Conservation (phyloP, 106 monocot species). For the Posidonia australis region DNA sequence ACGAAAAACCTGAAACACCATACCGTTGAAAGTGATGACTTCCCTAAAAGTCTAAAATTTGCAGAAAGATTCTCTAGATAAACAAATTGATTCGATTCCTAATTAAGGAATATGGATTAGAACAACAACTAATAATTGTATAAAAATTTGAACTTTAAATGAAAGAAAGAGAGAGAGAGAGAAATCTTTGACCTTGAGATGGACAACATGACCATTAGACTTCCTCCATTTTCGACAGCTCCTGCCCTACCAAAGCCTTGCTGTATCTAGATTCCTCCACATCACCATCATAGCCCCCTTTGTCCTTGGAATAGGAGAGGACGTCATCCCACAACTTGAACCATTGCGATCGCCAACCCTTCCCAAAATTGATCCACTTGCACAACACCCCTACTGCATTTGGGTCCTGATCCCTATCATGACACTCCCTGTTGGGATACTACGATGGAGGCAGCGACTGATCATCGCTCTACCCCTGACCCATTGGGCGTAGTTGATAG, state of each 20-base stretch:
- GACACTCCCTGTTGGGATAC: neutral
- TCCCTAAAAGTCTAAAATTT: too few relatives aligned
- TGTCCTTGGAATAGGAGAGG: constrained; percentile 39
- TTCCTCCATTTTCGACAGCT: constrained; percentile 7
- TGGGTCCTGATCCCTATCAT: neutral
- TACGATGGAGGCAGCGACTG: neutral
- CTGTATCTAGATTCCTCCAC: constrained; percentile 17
- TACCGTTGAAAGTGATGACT: too few relatives aligned
- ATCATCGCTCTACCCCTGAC: neutral
- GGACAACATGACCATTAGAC: constrained; percentile 20
- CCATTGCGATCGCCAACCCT: constrained; percentile 46
- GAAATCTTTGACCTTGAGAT: constrained; percentile 33
- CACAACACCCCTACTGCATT: constrained; percentile 16
- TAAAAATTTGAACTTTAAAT: too few relatives aligned
- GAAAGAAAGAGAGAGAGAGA: neutral
- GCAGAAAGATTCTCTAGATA: too few relatives aligned
- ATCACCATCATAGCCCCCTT: constrained; percentile 1
- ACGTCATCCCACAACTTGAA: constrained; percentile 38
- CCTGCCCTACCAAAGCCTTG: neutral
- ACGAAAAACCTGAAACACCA: too few relatives aligned
- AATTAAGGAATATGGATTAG: too few relatives aligned
- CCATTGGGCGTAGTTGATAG: neutral
- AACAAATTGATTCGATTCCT: too few relatives aligned
- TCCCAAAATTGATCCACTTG: constrained; percentile 67
- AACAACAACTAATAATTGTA: too few relatives aligned